Evolutionary conservation across 805 yeast species (phyloP).

Genomic region (Starmerella gropengiesseri): DNA sequence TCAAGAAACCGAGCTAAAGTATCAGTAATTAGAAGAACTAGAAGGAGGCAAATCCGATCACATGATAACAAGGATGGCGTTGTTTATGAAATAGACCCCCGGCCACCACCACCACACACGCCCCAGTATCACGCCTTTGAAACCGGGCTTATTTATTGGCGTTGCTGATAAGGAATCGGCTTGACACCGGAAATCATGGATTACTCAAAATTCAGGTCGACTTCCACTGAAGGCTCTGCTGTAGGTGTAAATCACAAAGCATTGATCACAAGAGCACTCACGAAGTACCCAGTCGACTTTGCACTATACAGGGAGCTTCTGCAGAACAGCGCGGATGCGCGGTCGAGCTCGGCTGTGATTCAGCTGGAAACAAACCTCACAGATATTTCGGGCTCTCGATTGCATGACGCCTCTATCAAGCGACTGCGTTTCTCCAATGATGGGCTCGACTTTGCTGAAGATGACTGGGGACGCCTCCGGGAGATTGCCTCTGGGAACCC

Average conservation of each 20-base stretch:
- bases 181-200: slow-evolving; percentile 22
- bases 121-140: too few species aligned
- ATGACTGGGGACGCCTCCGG: slow-evolving; percentile 33
- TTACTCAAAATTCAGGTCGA: slow-evolving; percentile 20
- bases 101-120: too few species aligned
- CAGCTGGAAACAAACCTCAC: slow-evolving; percentile 22
- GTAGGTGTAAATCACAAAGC: slow-evolving; percentile 35
- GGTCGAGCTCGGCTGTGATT: slow-evolving; percentile 29
- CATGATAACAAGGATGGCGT: too few species aligned
- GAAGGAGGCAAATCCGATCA: too few species aligned
- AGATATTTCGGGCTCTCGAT: slow-evolving; percentile 17
- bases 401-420: slow-evolving; percentile 27
- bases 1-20: too few species aligned
- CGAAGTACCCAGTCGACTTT: slow-evolving; percentile 36
- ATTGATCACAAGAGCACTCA: slow-evolving; percentile 33
- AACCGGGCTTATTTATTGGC: too few species aligned
- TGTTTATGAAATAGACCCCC: too few species aligned
- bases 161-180: too few species aligned
- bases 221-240: slow-evolving; percentile 22
- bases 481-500: slow-evolving; percentile 37
- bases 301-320: slow-evolving; percentile 34
- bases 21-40: too few species aligned
- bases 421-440: slow-evolving; percentile 26
- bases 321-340: slow-evolving; percentile 35
- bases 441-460: slow-evolving; percentile 29